Conservation (phyloP, 108 stramenopile genomes). For the Cyclotella cryptica region DNA sequence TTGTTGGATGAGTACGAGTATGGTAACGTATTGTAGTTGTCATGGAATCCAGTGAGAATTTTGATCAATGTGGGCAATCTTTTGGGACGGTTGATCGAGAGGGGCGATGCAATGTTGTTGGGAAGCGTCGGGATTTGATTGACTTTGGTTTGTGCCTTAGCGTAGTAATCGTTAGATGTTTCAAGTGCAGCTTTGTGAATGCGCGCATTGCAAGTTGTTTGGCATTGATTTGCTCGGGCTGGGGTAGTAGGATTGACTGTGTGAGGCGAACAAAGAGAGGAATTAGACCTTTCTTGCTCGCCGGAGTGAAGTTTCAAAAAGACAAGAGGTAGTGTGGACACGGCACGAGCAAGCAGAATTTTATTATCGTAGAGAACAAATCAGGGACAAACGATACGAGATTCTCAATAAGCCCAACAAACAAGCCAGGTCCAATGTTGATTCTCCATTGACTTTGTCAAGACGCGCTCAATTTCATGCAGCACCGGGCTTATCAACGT, state of each 20-base stretch:
- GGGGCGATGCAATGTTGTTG: not conserved
- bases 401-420: too few species aligned
- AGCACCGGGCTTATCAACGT: too few species aligned
- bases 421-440: too few species aligned
- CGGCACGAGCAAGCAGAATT: too few species aligned
- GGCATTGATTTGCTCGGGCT: conserved; percentile 3
- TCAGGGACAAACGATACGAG: too few species aligned
- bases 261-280: not conserved
- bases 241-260: not conserved
- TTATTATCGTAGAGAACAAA: too few species aligned
- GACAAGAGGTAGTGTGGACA: too few species aligned
- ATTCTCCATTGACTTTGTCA: too few species aligned
- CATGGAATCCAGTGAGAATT: conserved; percentile 51
- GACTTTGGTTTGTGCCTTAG: not conserved
- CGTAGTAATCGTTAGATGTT: not conserved
- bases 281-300: not conserved
- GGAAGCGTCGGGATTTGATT: not conserved
- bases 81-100: conserved; percentile 31
- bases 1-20: conserved; percentile 13
- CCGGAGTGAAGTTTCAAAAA: not conserved
- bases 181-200: conserved; percentile 13
- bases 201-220: conserved; percentile 4
- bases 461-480: too few species aligned
- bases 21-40: conserved; percentile 27
- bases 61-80: conserved; percentile 52